Base-by-base conservation (phyloP, 768 basidiomycete species). In the Chalciporus piperatus region DNA sequence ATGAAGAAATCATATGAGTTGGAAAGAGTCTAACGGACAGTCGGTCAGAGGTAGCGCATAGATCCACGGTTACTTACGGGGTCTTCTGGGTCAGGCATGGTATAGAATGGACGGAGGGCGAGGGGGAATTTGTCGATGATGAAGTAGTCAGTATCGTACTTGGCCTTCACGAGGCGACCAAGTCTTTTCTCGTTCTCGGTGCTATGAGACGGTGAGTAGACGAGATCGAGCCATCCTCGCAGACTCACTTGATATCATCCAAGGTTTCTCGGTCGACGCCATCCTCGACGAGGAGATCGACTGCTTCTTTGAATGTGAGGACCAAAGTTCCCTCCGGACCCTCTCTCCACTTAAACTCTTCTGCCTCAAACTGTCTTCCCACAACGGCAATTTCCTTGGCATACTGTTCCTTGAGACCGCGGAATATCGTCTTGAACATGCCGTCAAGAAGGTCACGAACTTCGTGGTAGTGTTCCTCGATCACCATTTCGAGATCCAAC, bases 1-100 rank as follows among this genome's bases (percentile, higher is more conserved):
- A 99, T 98, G 81, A 99, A 98, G 75, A 99, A 98, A 73, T 99
- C 97, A 71, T 98, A 99, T 20, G 97, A 98, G 72, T 98, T 98
- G 45, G 97, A 98, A 37, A 97, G 76, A 8, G 83, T 84, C 88
- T 95, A 62, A 19, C 27, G 25, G 32, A 17, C 10, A 47, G 27
- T 55, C 19, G 54, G 59, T 32, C 41, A 16, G 25, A 2, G 16
- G 28, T 30, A 39, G 28, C 37, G 30, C 55, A 42, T 40, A 23
- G 23, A 33, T 46, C 54, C 16, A 45, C 27, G 30, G 37, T 41
- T 25, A 72, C 85, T 59, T 60, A 93, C 92, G 7, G 90, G 85
- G 71, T 98, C 88, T 56, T 81, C 77, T 12, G 96, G 83, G 74
- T 99, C 97, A 50, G 95, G 91, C 97, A 99, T 98, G 49, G 97